Evolutionary conservation across 331 rosid genomes (phyloP), one percentile per base, ranked within the genome.

Genomic region (Malus hybrid): DNA sequence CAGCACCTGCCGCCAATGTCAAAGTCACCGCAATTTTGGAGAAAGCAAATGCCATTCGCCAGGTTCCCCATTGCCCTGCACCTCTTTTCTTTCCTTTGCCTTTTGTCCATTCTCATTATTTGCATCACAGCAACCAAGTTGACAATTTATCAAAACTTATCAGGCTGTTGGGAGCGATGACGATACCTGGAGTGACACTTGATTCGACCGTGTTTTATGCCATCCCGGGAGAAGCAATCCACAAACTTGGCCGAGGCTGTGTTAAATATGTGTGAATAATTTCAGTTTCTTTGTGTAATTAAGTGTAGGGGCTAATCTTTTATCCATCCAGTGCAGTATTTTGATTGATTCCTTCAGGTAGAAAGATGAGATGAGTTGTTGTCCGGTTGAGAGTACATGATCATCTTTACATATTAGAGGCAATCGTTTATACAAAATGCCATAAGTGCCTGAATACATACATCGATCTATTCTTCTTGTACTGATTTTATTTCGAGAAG

Each of bases 111-210:
- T 52, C 36, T 81, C 14, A 15, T 73, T 60, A 65, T 76, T 50
- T 19, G 73, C 44, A 32, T 55, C 4, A 62, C 15, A 50, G 16
- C 62, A 20, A 13, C 50, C 10, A 29, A 18, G 55, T 67, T 74
- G 73, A 76, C 78, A 31, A 71, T 73, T 34, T 60, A 15, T 59
- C 7, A 3, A 28, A 84, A 78, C 65, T 73, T 83, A 18, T 73
- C 92, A 95, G 99, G 97, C 96, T 76, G 97, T 95, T 59, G 93
- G 91, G 8, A 90, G 97, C 48, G 97, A 94, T 4, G 98, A 81
- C 60, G 93, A 88, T 69, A 85, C 72, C 65, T 95, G 99, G 99
- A 95, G 99, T 52, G 97, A 94, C 66, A 84, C 89, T 18, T 94
- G 75, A 92, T 62, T 67, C 74, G 62, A 29, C 66, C 72, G 7